These are phyloP conservation scores for Rutidosis leptorrhynchoides DNA, from an alignment of 129 eudicot genomes.

Conservation along the genomic window DNA sequence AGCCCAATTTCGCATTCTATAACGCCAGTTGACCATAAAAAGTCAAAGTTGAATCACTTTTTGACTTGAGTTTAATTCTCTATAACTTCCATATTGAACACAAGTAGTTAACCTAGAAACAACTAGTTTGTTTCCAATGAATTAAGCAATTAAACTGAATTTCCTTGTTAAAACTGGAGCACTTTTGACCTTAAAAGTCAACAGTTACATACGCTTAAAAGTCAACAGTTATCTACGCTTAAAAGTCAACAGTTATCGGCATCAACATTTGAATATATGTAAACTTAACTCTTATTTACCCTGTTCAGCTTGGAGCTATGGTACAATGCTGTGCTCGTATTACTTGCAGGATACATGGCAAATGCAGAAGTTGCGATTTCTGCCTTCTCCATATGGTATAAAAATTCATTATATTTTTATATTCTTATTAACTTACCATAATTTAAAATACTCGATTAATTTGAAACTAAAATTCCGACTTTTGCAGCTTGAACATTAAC, in stretches of 20 bases:
- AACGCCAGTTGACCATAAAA: constrained; percentile 5
- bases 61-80: background rate
- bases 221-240: too few relatives aligned
- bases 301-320: constrained; percentile 70
- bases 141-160: background rate
- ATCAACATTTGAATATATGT: background rate
- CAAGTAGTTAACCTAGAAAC: background rate
- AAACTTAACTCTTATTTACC: constrained; percentile 3
- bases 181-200: constrained; percentile 11
- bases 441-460: background rate
- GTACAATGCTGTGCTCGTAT: constrained; percentile 73
- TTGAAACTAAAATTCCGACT: background rate
- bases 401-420: background rate
- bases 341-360: constrained; percentile 77
- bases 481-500: constrained; percentile 65
- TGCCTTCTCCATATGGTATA: constrained; percentile 81
- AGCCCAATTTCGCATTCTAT: background rate
- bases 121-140: too few relatives aligned
- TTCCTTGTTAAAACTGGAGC: background rate
- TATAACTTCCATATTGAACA: background rate
- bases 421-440: background rate
- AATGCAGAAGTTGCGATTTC: constrained; percentile 82
- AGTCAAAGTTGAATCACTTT: constrained; percentile 20
- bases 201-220: too few relatives aligned
- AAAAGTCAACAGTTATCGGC: too few relatives aligned